Evolutionary conservation across 495 filamentous ascomycete genomes (phyloP).

Genomic region (Clavariopsis aquatica): DNA sequence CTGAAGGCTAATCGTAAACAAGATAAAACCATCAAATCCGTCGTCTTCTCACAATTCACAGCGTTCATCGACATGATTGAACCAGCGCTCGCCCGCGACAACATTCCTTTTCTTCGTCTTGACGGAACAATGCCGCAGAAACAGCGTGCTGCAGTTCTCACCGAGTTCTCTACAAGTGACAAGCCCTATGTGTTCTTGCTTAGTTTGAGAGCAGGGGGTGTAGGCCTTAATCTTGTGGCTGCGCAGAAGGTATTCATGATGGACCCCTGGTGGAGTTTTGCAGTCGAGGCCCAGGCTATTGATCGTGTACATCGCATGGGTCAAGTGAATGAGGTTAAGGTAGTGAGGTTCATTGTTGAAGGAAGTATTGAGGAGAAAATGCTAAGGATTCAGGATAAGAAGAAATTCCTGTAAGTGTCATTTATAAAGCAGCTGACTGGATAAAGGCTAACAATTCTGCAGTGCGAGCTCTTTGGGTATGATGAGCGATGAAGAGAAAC

Average conservation of each 20-base stretch:
- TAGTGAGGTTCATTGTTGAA: slow-evolving; percentile 82
- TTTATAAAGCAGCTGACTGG: not conserved
- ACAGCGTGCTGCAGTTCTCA: slow-evolving; percentile 71
- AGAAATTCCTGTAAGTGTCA: slow-evolving; percentile 81
- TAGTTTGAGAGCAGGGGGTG: slow-evolving; percentile 86
- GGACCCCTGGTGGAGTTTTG: slow-evolving; percentile 99
- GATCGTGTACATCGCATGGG: slow-evolving; percentile 99
- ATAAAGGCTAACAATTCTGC: slow-evolving; percentile 27
- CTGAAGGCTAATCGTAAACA: slow-evolving; percentile 65
- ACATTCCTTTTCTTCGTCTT: slow-evolving; percentile 79
- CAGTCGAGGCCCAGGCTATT: slow-evolving; percentile 95
- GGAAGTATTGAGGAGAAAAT: slow-evolving; percentile 94
- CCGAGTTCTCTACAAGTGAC: slow-evolving; percentile 60
- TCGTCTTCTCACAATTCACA: slow-evolving; percentile 96
- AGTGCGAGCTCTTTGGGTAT: slow-evolving; percentile 91
- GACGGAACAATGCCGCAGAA: slow-evolving; percentile 91
- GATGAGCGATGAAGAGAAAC: slow-evolving; percentile 92
- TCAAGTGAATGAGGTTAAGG: slow-evolving; percentile 80
- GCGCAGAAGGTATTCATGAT: slow-evolving; percentile 94
- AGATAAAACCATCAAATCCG: slow-evolving; percentile 73
- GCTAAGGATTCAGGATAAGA: slow-evolving; percentile 89
- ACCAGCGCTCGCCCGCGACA: slow-evolving; percentile 66
- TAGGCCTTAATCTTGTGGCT: slow-evolving; percentile 87
- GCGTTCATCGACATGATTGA: slow-evolving; percentile 91
- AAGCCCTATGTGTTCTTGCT: slow-evolving; percentile 68